phyloP scores from a whole-genome alignment of 305 asterid genomes.

The Fraxinus xanthoxyloides region DNA sequence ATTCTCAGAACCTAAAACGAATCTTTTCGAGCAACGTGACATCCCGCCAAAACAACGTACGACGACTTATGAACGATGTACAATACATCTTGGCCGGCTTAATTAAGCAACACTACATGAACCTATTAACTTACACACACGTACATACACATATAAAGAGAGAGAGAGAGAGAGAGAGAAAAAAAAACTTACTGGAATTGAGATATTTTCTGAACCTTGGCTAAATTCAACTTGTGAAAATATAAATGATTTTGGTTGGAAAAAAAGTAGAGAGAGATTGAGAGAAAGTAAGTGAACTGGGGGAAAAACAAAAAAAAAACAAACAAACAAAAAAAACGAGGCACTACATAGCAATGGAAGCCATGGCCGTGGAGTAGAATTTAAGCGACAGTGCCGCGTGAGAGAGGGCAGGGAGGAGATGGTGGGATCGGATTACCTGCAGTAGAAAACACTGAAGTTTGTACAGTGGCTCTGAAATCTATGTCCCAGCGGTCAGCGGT shows the following conservation, averaged over 20 bases:
- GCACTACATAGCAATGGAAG: slow-evolving; percentile 18
- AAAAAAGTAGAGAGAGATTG: slow-evolving; percentile 2
- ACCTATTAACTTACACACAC: neutral
- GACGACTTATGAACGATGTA: neutral
- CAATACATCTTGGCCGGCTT: neutral
- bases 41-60: slow-evolving; percentile 1
- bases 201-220: neutral
- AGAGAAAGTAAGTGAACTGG: slow-evolving; percentile 35
- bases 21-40: neutral
- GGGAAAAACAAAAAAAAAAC: neutral
- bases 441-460: neutral
- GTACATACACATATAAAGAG: neutral
- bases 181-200: neutral
- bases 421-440: neutral
- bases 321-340: neutral
- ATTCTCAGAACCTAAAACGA: neutral
- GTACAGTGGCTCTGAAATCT: neutral
- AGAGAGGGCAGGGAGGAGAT: neutral
- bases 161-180: too few species aligned
- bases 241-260: neutral
- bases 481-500: neutral
- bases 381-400: slow-evolving; percentile 36
- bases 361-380: slow-evolving; percentile 30
- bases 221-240: neutral
- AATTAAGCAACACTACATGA: neutral